Base-by-base conservation (phyloP, 2,329 filamentous ascomycete genomes). In the Mycosphaerelloides madeirae region DNA sequence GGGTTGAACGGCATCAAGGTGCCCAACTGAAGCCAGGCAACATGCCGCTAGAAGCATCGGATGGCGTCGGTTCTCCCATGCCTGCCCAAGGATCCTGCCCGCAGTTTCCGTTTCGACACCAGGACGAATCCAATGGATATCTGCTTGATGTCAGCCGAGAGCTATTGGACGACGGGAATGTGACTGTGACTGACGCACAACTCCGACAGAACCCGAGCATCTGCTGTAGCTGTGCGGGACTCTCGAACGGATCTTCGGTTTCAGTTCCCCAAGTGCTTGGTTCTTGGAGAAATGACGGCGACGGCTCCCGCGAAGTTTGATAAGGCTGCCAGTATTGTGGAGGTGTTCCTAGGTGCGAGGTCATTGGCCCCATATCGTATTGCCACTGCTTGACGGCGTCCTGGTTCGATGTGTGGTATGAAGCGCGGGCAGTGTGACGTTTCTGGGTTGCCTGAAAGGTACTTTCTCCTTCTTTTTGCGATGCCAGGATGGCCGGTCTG, bases 1-100 rank as follows among this genome's bases (percentile, higher is more conserved):
- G 13, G 42, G 42, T 22, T 44, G 42, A 4, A 38, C 42, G 1
- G 42, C 42, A 20, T 44, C 42, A 38, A 44, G 34, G 36, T 44
- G 42, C 20, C 42, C 42, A 29, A 44, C 42, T 20, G 42, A 44
- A 36, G 42, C 42, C 29, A 44, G 36, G 34, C 42, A 44, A 28
- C 42, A 44, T 29, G 42, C 42, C 28, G 42, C 35, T 28, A 44
- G 34, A 7, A 44, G 19, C 35, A 44, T 39, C 9, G 42, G 28
- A 28, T 16, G 33, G 16, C 13, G 15, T 18, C 32, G 34, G 18
- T 16, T 38, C 19, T 38, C 29, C 42, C 42, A 38, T 12, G 35
- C 35, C 22, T 44, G 32, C 15, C 32, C 28, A 29, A 43, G n/a
- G 16, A 43, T 31, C 9, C 18, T 43, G 22, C 32, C 32, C n/a